Evolutionary conservation across 148 eudicot species (phyloP), one percentile per base, ranked within the genome.

Genomic region (Camellia lanceoleosa): DNA sequence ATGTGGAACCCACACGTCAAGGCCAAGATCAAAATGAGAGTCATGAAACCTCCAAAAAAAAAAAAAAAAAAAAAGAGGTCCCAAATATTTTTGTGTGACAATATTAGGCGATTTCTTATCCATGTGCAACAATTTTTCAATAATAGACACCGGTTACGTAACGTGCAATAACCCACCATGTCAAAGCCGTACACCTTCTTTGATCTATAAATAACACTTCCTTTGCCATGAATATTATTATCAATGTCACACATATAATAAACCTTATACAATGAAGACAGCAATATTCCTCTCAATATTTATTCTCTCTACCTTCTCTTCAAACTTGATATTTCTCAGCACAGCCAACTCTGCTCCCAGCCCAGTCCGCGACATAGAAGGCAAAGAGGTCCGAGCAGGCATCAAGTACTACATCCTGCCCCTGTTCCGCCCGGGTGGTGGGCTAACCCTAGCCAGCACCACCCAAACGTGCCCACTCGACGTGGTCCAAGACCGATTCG

Each of bases 331-430:
- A 30, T 59, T 62, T 8, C 66, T 64, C 55, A 5, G 5, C 38
- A 10, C 68, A 43, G 74, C 78, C 16, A 64, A 66, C 16, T 56
- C 56, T 15, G 44, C 70, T 1, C 61, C 76, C 1, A 5, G 19
- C 42, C n/a, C 59, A 9, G 87, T 81, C 41, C 75, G 73, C n/a
- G 84, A 81, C 76, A 54, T 78, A 3, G 64, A 61, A 5, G n/a
- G 79, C 5, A 68, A 81, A 1, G 7, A 10, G 42, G 56, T 81
- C 75, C 64, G 54, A 54, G 62, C 82, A 5, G 82, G 87, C 4
- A 41, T 59, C 6, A 16, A 78, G 7, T 84, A 84, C 68, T 78
- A 81, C 76, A 81, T 81, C 3, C 51, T 78, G 16, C 87, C 87
- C 0, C 73, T 78, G 16, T 2, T 73, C 14, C 70, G 79, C 47